Evolutionary conservation across 1,139 yeast species (phyloP).

Genomic region (Candida sanyaensis): DNA sequence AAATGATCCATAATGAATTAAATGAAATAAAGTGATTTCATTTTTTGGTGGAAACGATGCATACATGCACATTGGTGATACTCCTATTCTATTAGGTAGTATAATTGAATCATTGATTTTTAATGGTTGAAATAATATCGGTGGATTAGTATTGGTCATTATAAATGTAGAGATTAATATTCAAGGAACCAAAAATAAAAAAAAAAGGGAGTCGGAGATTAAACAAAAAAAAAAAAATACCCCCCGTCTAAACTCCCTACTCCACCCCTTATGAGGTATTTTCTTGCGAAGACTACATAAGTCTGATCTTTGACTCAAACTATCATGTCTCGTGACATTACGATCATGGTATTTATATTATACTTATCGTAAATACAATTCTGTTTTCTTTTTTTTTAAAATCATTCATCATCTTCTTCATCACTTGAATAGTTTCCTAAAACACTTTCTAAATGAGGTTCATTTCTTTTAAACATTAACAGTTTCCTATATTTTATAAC

Average conservation of each 20-base stretch:
- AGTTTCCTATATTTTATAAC: slow-evolving; percentile 10
- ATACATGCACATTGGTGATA: slow-evolving; percentile 64
- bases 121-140: slow-evolving; percentile 20
- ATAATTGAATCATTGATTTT: slow-evolving; percentile 14
- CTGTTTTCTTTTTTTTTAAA: too few species aligned
- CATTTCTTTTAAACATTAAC: slow-evolving; percentile 5
- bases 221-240: too few species aligned
- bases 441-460: slow-evolving; percentile 11
- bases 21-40: slow-evolving; percentile 45
- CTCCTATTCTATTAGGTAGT: slow-evolving; percentile 51
- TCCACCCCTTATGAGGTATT: too few species aligned
- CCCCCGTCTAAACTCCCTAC: too few species aligned
- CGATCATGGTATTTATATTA: background rate
- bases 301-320: too few species aligned
- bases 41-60: slow-evolving; percentile 34
- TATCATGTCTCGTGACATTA: background rate
- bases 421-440: slow-evolving; percentile 26
- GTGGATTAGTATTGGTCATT: slow-evolving; percentile 9
- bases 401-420: slow-evolving; percentile 22
- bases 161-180: too few species aligned
- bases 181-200: background rate
- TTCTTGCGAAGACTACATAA: too few species aligned
- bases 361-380: background rate
- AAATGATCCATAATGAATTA: slow-evolving; percentile 43
- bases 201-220: background rate